phyloP scores from a whole-genome alignment of 352 stramenopile species.

The Globisporangium acanthophoron region DNA sequence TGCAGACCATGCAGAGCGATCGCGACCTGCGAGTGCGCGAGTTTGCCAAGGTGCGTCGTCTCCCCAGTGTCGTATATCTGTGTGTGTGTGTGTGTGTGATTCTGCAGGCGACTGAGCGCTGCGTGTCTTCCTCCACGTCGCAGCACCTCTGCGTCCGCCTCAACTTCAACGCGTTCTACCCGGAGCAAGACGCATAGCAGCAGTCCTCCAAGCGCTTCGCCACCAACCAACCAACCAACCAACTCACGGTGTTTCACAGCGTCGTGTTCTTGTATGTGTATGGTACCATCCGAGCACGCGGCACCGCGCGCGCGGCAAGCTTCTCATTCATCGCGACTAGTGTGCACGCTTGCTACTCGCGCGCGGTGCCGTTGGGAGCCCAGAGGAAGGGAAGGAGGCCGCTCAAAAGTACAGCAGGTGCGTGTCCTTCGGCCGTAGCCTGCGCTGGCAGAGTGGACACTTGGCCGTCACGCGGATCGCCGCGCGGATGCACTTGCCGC shows the following conservation, averaged over 20 bases:
- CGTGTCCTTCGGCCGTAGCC: conserved; percentile 57
- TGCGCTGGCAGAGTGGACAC: conserved; percentile 70
- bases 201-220: not conserved
- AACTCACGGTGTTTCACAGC: not conserved
- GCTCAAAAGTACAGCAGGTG: conserved; percentile 77
- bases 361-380: too few species aligned
- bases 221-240: too few species aligned
- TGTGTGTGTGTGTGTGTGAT: too few species aligned
- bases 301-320: not conserved
- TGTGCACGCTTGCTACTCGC: not conserved
- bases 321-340: not conserved
- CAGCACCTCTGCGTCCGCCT: conserved; percentile 55
- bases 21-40: conserved; percentile 24
- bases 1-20: conserved; percentile 19
- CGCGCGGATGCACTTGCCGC: conserved; percentile 59
- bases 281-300: not conserved
- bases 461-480: conserved; percentile 66
- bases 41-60: conserved; percentile 35
- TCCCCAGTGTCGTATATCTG: not conserved
- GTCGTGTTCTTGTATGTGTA: not conserved
- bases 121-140: not conserved
- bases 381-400: not conserved
- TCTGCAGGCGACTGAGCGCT: conserved; percentile 5
- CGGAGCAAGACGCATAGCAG: not conserved
- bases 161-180: conserved; percentile 51